A percentile compares a stretch with the other conserved stretches of the same genome.
Conservation (phyloP, 345 rosid species). For the Rhizophora apiculata region DNA sequence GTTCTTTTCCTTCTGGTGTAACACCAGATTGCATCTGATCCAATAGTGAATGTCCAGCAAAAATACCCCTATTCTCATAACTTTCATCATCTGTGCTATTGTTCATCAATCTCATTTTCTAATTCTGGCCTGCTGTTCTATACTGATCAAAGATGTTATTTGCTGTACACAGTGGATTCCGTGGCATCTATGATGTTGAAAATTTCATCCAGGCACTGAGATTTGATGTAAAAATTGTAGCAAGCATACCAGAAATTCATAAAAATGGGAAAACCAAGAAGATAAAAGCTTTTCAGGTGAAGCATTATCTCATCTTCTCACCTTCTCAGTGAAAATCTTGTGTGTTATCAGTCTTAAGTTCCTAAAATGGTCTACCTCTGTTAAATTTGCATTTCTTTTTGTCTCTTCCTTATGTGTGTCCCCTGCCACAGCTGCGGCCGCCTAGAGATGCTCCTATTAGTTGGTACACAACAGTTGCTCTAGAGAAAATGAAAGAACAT, state of each 20-base stretch:
- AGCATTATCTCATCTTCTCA: neutral
- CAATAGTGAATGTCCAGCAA: too few relatives aligned
- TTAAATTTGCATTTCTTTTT: conserved; percentile 1
- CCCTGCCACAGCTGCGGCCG: conserved; percentile 61
- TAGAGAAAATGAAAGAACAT: conserved; percentile 85
- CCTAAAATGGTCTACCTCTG: neutral
- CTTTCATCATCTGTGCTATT: neutral
- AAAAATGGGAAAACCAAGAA: conserved; percentile 88
- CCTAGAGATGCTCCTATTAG: conserved; percentile 90
- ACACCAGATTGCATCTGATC: too few relatives aligned
- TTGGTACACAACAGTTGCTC: conserved; percentile 83
- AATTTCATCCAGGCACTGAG: conserved; percentile 79
- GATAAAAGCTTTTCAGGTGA: conserved; percentile 88
- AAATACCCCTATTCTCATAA: too few relatives aligned
- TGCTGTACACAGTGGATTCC: conserved; percentile 69
- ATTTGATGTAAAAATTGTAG: conserved; percentile 83
- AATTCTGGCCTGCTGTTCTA: neutral
- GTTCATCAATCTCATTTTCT: neutral
- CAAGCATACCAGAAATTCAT: conserved; percentile 75
- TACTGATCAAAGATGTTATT: neutral
- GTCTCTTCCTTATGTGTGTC: neutral
- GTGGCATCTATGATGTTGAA: conserved; percentile 91
- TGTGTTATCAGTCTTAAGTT: neutral
- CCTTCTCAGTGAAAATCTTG: neutral
- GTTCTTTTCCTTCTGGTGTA: too few relatives aligned